Conservation (phyloP, 257 asterid species). For the Penstemon newberryi region DNA sequence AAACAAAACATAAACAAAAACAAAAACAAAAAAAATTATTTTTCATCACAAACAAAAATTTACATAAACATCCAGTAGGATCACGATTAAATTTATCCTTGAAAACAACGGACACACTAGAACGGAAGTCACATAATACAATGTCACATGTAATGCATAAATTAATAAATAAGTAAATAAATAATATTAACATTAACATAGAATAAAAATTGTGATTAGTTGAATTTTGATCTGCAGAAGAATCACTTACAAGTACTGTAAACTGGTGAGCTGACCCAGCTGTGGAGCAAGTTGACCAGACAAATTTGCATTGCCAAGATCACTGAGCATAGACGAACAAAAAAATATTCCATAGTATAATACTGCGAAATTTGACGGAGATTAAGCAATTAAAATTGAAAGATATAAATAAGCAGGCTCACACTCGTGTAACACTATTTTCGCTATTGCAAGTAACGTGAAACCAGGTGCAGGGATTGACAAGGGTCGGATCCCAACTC, state of each 20-base stretch:
- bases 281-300: too few species aligned
- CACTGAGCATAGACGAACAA: constrained; percentile 49
- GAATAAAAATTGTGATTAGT: too few species aligned
- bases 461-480: constrained; percentile 98
- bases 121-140: background rate
- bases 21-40: background rate
- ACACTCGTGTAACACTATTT: constrained; percentile 90
- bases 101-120: background rate
- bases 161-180: too few species aligned
- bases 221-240: too few species aligned
- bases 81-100: background rate
- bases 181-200: too few species aligned
- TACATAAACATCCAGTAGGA: background rate
- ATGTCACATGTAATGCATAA: constrained; percentile 1
- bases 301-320: too few species aligned
- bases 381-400: constrained; percentile 14
- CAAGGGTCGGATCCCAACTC: constrained; percentile 98
- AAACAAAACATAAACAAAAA: background rate
- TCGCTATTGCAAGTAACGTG: constrained; percentile 88
- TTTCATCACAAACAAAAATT: background rate
- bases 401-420: constrained; percentile 32
- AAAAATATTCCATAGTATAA: constrained; percentile 17
- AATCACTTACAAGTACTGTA: too few species aligned
- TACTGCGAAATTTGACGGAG: background rate
- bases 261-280: too few species aligned